Percentiles rank a stretch among this genome's conserved stretches.
Conservation (phyloP, 192 early-diverging fungal species). For the Geranomyces michiganensis region DNA sequence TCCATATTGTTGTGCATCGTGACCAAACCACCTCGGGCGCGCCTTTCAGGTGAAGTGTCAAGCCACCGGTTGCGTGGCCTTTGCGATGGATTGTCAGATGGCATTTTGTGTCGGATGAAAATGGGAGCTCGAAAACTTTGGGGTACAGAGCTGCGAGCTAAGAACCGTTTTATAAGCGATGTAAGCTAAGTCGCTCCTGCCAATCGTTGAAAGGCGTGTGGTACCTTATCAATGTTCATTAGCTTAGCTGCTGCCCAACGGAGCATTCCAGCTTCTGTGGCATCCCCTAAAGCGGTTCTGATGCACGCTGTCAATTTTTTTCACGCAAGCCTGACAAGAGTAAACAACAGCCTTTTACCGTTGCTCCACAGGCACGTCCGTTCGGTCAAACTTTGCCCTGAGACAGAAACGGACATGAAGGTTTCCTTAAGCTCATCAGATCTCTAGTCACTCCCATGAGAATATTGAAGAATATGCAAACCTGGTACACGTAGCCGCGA, state of each 20-base stretch:
- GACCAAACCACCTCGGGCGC: constrained; percentile 89
- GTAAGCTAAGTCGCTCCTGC: background rate
- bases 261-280: constrained; percentile 83
- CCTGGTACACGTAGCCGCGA: constrained; percentile 69
- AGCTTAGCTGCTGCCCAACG: constrained; percentile 71
- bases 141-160: constrained; percentile 13
- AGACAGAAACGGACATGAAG: background rate
- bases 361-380: constrained; percentile 18
- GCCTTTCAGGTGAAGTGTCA: constrained; percentile 83
- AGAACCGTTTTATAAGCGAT: background rate
- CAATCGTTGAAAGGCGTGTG: background rate
- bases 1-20: constrained; percentile 73
- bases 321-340: too few species aligned
- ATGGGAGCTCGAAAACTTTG: constrained; percentile 88
- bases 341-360: background rate
- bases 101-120: constrained; percentile 91
- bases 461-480: constrained; percentile 15
- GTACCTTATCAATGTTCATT: constrained; percentile 69
- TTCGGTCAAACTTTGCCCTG: constrained; percentile 44
- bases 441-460: background rate
- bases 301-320: background rate
- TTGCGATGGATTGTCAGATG: constrained; percentile 86
- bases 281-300: constrained; percentile 69
- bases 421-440: background rate
- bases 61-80: constrained; percentile 63